Evolutionary conservation across 2,329 filamentous ascomycete species (phyloP), one percentile per base, ranked within the genome.

Genomic region (Neurospora sp.): DNA sequence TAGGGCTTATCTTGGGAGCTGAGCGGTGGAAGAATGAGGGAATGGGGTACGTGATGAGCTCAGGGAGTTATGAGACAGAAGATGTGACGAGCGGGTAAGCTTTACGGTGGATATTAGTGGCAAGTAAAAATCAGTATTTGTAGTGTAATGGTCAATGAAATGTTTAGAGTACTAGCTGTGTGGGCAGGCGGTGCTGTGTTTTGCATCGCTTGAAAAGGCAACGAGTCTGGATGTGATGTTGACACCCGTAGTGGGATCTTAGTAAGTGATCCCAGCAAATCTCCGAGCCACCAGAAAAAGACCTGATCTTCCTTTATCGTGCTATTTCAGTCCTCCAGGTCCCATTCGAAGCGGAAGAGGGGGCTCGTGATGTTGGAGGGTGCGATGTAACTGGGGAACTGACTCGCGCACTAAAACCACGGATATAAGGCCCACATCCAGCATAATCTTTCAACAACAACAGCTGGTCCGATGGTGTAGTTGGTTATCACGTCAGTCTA

Each of bases 1-100:
- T 75, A 84, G 88, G 74, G 85, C 83, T 75, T 91, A 90, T 78
- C 82, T 90, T 69, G 86, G 87, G 75, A 86, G 84, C 80, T 90
- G 82, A 80, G 72, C 57, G 69, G 62, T 41, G 15, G 43, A 17
- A n/a, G 8, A 33, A 37, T 11, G 28, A 15, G 6, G 15, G 19
- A 57, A 40, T 19, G 38, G 23, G 41, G 19, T 23, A 23, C 10
- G 36, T 41, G 12, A 33, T 36, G 39, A 19, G n/a, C n/a, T 6
- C 2, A 8, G 43, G 10, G 2, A 19, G 3, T 11, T 39, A 62
- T 62, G 52, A 33, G 11, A 23, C 19, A 12, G 43, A 23, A 23
- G 52, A 52, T 57, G 23, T 1, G 52, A 62, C 3, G 23, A 62
- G 52, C 19, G 19, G 46, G 6, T 15, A 28, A 23, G 46, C 19